phyloP scores from a whole-genome alignment of 352 stramenopile genomes.

The Phytophthora parvispora region DNA sequence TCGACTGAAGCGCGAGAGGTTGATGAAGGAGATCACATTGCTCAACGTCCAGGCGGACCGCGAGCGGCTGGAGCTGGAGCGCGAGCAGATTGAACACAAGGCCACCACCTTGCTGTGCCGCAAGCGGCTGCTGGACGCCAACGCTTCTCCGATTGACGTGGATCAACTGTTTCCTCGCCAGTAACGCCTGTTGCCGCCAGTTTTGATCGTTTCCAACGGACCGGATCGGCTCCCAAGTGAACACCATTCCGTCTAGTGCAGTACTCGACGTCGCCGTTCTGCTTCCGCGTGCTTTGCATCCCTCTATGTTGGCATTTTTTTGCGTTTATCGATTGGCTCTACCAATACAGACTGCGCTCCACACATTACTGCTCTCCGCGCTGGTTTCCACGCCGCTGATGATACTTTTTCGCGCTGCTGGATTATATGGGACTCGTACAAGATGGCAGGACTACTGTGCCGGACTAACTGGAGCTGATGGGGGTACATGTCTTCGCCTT shows the following conservation, averaged over 20 bases:
- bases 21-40: conserved; percentile 37
- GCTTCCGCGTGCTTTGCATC: conserved; percentile 32
- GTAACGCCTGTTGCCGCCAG: conserved; percentile 3
- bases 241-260: neutral
- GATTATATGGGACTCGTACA: conserved; percentile 31
- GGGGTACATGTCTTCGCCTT: conserved; percentile 79
- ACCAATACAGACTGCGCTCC: conserved; percentile 39
- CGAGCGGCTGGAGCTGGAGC: conserved; percentile 46
- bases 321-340: conserved; percentile 44
- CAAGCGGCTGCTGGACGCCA: conserved; percentile 43
- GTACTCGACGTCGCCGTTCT: neutral
- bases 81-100: conserved; percentile 47
- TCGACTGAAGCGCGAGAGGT: conserved; percentile 24
- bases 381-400: conserved; percentile 15
- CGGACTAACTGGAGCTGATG: conserved; percentile 69
- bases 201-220: conserved; percentile 7
- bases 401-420: conserved; percentile 33
- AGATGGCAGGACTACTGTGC: conserved; percentile 11
- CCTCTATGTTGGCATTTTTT: conserved; percentile 48
- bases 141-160: conserved; percentile 27
- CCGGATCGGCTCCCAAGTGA: neutral
- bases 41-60: conserved; percentile 36
- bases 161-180: conserved; percentile 37
- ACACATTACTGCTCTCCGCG: conserved; percentile 20
- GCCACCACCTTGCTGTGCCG: conserved; percentile 36